Percentiles rank a stretch among this genome's conserved stretches.
Conservation (phyloP, 768 basidiomycete species). For the Termitomyces sp. region DNA sequence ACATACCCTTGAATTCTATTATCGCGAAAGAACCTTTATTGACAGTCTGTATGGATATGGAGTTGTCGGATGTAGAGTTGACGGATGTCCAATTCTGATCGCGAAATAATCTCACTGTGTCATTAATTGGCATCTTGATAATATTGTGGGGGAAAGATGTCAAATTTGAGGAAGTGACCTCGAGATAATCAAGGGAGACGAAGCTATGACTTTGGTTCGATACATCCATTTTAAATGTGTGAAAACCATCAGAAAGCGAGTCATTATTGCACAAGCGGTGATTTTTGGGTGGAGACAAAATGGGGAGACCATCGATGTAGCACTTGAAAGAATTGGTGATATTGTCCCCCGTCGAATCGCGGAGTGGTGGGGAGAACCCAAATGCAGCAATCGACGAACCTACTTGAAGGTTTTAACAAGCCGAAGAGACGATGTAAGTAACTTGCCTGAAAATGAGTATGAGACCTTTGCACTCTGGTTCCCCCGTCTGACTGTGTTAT, state of each 20-base stretch:
- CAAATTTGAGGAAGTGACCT: not conserved
- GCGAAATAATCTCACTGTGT: not conserved
- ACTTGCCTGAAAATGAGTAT: not conserved
- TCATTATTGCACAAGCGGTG: not conserved
- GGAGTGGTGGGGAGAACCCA: not conserved
- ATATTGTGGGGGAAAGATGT: not conserved
- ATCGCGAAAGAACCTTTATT: not conserved
- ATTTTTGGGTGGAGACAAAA: not conserved
- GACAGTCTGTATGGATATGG: not conserved
- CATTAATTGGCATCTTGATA: not conserved
- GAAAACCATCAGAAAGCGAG: not conserved
- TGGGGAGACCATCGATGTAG: not conserved
- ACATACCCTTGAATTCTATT: slow-evolving; percentile 5
- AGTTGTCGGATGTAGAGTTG: not conserved
- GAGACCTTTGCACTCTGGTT: not conserved
- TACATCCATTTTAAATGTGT: not conserved
- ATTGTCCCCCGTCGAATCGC: not conserved
- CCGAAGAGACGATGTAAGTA: not conserved
- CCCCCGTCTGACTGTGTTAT: not conserved
- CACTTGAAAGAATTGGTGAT: not conserved
- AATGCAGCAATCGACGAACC: not conserved
- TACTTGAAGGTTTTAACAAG: not conserved
- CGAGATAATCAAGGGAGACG: slow-evolving; percentile 3
- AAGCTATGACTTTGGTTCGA: not conserved
- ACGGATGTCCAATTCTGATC: not conserved